These are phyloP conservation scores for Yamadazyma paraphyllophila DNA, from an alignment of 805 yeast species.

Conservation along the genomic window DNA sequence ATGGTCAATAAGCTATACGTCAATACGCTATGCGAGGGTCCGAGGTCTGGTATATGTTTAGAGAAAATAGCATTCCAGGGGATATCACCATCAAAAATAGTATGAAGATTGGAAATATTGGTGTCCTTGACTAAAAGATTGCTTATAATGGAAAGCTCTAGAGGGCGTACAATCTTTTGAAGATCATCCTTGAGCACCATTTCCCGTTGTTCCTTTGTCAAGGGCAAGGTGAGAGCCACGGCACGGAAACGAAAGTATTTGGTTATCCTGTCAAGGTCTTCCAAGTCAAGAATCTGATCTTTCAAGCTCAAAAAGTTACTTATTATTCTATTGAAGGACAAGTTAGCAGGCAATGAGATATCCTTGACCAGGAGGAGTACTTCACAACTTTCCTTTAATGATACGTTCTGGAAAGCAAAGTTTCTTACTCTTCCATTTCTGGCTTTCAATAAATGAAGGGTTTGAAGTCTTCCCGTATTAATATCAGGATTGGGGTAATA, in stretches of 20 bases:
- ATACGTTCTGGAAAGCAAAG: background rate
- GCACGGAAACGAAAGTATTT: background rate
- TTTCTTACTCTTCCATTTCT: background rate
- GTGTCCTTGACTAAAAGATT: background rate
- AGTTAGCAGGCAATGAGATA: background rate
- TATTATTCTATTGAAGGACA: background rate
- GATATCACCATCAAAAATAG: background rate
- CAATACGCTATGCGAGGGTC: background rate
- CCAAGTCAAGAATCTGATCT: background rate
- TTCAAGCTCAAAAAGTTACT: constrained; percentile 1
- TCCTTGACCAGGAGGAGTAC: background rate
- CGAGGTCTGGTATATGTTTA: no score
- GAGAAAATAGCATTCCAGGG: background rate
- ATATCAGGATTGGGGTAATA: background rate
- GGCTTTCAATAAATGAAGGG: background rate
- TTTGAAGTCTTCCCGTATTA: constrained; percentile 1
- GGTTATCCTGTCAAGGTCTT: background rate
- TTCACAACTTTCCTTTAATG: background rate
- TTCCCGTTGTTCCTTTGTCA: background rate
- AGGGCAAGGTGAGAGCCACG: background rate
- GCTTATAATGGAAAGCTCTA: background rate
- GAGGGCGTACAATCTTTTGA: background rate
- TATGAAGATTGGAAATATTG: background rate
- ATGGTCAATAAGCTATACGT: background rate
- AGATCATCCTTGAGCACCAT: background rate